phyloP scores from a whole-genome alignment of 768 basidiomycete species.

The Butyriboletus loyo region DNA sequence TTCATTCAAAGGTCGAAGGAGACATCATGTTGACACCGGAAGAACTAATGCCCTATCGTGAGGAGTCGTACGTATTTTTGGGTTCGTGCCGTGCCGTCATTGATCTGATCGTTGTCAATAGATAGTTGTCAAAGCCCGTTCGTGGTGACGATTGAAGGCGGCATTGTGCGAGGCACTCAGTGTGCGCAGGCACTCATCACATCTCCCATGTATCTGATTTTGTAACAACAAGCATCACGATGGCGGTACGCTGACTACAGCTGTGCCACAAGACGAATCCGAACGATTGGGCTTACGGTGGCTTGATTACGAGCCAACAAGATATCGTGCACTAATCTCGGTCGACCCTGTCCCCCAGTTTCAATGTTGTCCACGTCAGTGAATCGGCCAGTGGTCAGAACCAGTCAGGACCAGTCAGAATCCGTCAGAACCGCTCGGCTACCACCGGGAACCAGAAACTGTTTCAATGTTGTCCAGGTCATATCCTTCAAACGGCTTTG shows the following conservation, averaged over 20 bases:
- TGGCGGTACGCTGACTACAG: too few relatives aligned
- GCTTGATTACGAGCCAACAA: neutral
- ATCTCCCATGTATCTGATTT: neutral
- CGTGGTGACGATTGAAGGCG: slow-evolving; percentile 12
- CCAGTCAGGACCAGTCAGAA: too few relatives aligned
- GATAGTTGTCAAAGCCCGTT: slow-evolving; percentile 16
- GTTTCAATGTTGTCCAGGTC: too few relatives aligned
- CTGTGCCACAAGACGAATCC: neutral
- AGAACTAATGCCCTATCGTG: slow-evolving; percentile 27
- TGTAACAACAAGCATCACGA: neutral
- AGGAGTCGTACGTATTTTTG: slow-evolving; percentile 20
- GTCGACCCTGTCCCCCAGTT: neutral
- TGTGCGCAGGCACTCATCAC: neutral
- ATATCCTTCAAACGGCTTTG: neutral
- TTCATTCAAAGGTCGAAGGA: slow-evolving; percentile 31
- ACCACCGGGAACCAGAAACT: too few relatives aligned
- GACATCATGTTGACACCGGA: slow-evolving; percentile 21
- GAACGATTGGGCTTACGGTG: neutral
- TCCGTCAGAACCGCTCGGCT: too few relatives aligned
- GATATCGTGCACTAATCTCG: neutral
- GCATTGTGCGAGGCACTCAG: neutral
- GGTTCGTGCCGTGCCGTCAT: neutral
- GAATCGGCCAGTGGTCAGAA: too few relatives aligned
- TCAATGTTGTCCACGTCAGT: too few relatives aligned
- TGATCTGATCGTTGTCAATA: slow-evolving; percentile 15